phyloP scores from a whole-genome alignment of 2,329 filamentous ascomycete genomes.

The Sphaceloma murrayae region DNA sequence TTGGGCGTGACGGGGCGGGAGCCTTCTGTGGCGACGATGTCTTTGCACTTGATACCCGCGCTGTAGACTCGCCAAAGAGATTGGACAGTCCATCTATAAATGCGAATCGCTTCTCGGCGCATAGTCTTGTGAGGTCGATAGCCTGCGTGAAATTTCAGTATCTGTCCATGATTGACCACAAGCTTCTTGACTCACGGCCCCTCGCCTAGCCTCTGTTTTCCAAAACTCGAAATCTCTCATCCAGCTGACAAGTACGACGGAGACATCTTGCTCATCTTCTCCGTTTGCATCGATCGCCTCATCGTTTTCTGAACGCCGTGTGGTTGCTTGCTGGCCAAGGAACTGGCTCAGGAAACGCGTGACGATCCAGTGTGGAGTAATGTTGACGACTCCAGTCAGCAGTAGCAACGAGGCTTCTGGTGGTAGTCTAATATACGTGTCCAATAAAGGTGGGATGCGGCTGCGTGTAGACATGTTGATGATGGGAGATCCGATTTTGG shows the following conservation, averaged over 20 bases:
- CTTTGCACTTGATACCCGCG: conserved; percentile 17
- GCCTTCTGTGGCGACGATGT: not conserved
- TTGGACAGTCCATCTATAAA: conserved; percentile 67
- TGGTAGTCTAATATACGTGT: conserved; percentile 53
- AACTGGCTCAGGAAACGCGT: conserved; percentile 43
- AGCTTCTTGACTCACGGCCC: conserved; percentile 42
- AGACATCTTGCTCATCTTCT: conserved; percentile 22
- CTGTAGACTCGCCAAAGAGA: conserved; percentile 38
- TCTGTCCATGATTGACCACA: not conserved
- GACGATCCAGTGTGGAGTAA: conserved; percentile 47
- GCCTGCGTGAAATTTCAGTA: conserved; percentile 42
- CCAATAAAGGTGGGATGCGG: conserved; percentile 53
- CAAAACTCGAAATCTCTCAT: conserved; percentile 70
- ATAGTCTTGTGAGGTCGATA: conserved; percentile 56
- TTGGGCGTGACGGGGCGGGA: conserved; percentile 1
- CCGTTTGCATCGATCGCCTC: conserved; percentile 23
- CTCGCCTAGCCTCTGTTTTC: conserved; percentile 57
- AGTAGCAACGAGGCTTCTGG: conserved; percentile 52
- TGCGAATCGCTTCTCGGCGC: conserved; percentile 50
- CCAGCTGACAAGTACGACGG: conserved; percentile 71
- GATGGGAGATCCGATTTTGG: not conserved
- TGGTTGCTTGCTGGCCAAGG: conserved; percentile 24
- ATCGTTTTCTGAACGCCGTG: conserved; percentile 20
- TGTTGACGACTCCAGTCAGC: conserved; percentile 54
- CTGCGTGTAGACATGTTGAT: conserved; percentile 29